Conservation (phyloP, 306 rosid species). For the Acmispon strigosus region DNA sequence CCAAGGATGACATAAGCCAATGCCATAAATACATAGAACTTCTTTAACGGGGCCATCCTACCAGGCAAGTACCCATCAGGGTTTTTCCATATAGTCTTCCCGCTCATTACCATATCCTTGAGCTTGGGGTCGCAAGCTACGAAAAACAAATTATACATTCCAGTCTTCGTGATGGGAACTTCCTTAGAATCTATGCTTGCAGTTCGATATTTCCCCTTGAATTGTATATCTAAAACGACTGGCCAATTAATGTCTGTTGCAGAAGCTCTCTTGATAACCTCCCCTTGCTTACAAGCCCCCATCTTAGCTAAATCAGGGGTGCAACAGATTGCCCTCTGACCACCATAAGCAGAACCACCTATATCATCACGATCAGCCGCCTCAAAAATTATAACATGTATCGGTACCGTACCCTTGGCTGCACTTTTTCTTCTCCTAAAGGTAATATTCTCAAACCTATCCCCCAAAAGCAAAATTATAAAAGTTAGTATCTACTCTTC, state of each 20-base stretch:
- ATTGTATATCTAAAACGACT: slow-evolving; percentile 45
- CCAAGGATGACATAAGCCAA: slow-evolving; percentile 62
- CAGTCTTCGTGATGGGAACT: slow-evolving; percentile 60
- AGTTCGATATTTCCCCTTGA: slow-evolving; percentile 30
- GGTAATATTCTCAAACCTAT: slow-evolving; percentile 75
- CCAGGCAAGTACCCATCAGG: slow-evolving; percentile 91
- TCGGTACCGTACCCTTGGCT: slow-evolving; percentile 52
- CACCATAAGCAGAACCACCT: slow-evolving; percentile 98
- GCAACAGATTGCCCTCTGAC: slow-evolving; percentile 92
- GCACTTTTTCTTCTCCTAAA: slow-evolving; percentile 62
- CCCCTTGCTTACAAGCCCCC: slow-evolving; percentile 91
- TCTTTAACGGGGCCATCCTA: slow-evolving; percentile 86
- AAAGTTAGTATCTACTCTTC: slow-evolving; percentile 21
- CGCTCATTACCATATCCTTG: slow-evolving; percentile 72
- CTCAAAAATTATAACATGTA: slow-evolving; percentile 78
- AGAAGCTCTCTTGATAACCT: slow-evolving; percentile 79
- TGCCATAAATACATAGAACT: slow-evolving; percentile 68
- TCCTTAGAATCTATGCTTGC: slow-evolving; percentile 34
- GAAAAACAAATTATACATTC: slow-evolving; percentile 94
- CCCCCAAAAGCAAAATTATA: not conserved
- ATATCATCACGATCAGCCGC: slow-evolving; percentile 87
- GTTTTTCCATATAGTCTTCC: slow-evolving; percentile 88
- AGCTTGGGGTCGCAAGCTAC: slow-evolving; percentile 87
- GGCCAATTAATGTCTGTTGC: slow-evolving; percentile 76
- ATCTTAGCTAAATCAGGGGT: slow-evolving; percentile 89